Base-by-base conservation (phyloP, 139 green algal genomes). In the Chlamydomonas eustigma region DNA sequence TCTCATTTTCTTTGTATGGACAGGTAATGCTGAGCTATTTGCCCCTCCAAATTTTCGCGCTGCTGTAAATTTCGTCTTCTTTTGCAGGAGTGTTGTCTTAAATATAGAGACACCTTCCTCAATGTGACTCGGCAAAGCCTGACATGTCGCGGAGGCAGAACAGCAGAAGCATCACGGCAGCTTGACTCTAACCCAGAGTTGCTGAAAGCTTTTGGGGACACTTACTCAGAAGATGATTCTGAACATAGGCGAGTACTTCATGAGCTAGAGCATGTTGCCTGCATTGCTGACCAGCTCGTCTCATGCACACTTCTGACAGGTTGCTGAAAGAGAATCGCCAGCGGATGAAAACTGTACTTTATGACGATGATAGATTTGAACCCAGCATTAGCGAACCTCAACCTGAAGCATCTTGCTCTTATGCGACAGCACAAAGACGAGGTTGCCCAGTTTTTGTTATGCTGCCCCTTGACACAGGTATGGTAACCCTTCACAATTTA, bases 401-500 rank as follows among this genome's bases (percentile, higher is more conserved):
- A 35, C 65, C 65, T n/a, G 65, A 72, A 34, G 33, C 65, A 4
- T 39, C 65, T 31, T 70, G 25, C 58, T 70, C 58, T 5, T 6
- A 70, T 35, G 58, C 6, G 25, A 32, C 25, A 28, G 6, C 58
- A 8, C 2, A 52, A 36, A 22, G 2, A 24, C 8, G 0, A 71
- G 87, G 87, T 4, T 91, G 87, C 64, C 95, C 95, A 12, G 92
- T 99, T 1, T 98, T 94, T 78, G 96, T 99, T 0, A 99, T 99
- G 96, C 92, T 99, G 36, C 96, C 96, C 4, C 86, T 99, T 51
- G 96, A 99, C 83, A 97, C 93, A 5, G 92, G 99, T 2, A 93
- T 90, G 83, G 18, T 18, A 12, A 58, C 18, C 44, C 18, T 58
- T 18, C 44, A 28, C 44, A 58, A 58, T 18, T 18, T 28, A 58